Evolutionary conservation across 2,329 filamentous ascomycete genomes (phyloP).

Genomic region (Aspergillus glaucus): DNA sequence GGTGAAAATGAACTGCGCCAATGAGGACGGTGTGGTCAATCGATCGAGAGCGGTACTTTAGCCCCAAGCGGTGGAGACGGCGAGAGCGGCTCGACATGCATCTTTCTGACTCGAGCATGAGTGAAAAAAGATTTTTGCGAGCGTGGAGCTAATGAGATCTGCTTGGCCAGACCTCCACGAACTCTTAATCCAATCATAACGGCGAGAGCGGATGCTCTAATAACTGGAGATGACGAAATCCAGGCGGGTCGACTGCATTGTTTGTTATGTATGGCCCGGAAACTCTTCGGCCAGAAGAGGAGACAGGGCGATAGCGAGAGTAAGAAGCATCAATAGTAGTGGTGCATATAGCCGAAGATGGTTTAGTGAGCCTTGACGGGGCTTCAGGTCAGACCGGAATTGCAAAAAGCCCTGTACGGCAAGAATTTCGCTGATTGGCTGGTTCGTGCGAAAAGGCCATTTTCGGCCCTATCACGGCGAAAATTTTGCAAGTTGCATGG

Average conservation of each 20-base stretch:
- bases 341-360: too few relatives aligned
- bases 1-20: slow-evolving; percentile 7
- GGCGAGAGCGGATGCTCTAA: slow-evolving; percentile 10
- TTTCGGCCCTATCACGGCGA: not conserved
- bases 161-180: slow-evolving; percentile 21
- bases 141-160: slow-evolving; percentile 23
- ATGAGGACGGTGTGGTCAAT: slow-evolving; percentile 16
- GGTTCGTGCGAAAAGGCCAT: not conserved
- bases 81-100: not conserved
- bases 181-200: slow-evolving; percentile 26
- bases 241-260: slow-evolving; percentile 1
- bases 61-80: not conserved
- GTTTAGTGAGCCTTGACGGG: slow-evolving; percentile 8
- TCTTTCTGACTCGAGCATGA: not conserved
- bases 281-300: not conserved
- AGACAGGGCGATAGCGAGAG: not conserved
- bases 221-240: slow-evolving; percentile 14
- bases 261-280: not conserved
- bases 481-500: slow-evolving; percentile 18
- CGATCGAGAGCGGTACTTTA: not conserved
- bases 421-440: slow-evolving; percentile 29
- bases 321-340: too few relatives aligned
- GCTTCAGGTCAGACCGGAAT: slow-evolving; percentile 17
- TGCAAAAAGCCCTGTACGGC: slow-evolving; percentile 12
- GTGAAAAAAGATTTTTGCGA: slow-evolving; percentile 1